Percentiles rank a stretch among this genome's conserved stretches.
Conservation (phyloP, 352 stramenopile genomes). For the Phytophthora parvispora region DNA sequence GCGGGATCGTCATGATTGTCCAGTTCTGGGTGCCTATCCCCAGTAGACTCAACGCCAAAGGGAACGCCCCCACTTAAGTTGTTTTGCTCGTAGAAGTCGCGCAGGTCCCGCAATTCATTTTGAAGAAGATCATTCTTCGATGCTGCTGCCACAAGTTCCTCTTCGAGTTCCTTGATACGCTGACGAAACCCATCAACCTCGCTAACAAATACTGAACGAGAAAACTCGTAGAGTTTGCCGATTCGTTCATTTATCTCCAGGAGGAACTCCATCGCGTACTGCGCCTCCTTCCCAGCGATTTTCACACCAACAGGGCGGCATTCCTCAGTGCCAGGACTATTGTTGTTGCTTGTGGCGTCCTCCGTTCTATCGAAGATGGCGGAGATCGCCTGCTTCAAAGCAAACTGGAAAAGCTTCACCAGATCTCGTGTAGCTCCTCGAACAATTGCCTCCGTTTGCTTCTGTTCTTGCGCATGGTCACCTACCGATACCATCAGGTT, state of each 20-base stretch:
- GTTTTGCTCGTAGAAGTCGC: conserved; percentile 54
- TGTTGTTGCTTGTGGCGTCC: conserved; percentile 5
- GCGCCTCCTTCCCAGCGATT: conserved; percentile 39
- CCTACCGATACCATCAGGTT: conserved; percentile 70
- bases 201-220: conserved; percentile 41
- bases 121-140: conserved; percentile 42
- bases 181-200: conserved; percentile 32
- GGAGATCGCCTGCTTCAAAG: conserved; percentile 51
- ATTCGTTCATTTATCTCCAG: conserved; percentile 52
- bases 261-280: conserved; percentile 58
- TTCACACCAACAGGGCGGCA: conserved; percentile 1
- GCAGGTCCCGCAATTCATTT: conserved; percentile 49
- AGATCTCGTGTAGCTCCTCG: conserved; percentile 55
- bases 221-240: conserved; percentile 48
- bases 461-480: conserved; percentile 59
- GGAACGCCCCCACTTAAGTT: conserved; percentile 17
- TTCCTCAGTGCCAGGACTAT: not conserved
- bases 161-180: conserved; percentile 16
- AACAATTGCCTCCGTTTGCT: conserved; percentile 53
- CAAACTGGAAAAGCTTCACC: conserved; percentile 56
- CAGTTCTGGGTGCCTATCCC: not conserved
- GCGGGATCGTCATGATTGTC: conserved; percentile 26
- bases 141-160: conserved; percentile 9
- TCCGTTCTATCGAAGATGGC: conserved; percentile 27
- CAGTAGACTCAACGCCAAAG: conserved; percentile 1